A percentile compares a stretch with the other conserved stretches of the same genome.
phyloP scores from a whole-genome alignment of 345 rosid species.

The Bruguiera gymnorhiza region DNA sequence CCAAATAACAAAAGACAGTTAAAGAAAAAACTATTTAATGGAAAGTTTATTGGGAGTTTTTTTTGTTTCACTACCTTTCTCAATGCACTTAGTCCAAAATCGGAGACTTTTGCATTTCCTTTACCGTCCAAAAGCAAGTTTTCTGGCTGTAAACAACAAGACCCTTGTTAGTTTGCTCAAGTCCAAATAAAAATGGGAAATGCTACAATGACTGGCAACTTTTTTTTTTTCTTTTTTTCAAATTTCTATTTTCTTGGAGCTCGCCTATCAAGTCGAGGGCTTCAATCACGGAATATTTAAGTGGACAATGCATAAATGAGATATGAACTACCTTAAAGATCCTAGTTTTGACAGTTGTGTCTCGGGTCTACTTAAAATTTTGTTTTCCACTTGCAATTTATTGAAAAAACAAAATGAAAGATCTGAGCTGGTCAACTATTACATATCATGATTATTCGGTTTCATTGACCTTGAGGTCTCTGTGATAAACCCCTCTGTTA shows the following conservation, averaged over 20 bases:
- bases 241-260: too few species aligned
- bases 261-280: too few species aligned
- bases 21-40: neutral
- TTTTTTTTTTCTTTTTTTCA: too few species aligned
- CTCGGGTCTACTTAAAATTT: too few species aligned
- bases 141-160: constrained; percentile 57
- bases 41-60: neutral
- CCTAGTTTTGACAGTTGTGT: too few species aligned
- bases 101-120: constrained; percentile 84
- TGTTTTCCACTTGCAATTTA: too few species aligned
- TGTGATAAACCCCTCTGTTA: constrained; percentile 79
- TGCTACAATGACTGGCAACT: neutral
- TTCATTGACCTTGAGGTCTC: constrained; percentile 70
- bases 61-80: constrained; percentile 41
- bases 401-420: too few species aligned
- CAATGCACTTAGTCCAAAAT: constrained; percentile 77
- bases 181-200: neutral
- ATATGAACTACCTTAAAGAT: too few species aligned
- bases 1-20: constrained; percentile 5
- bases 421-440: too few species aligned
- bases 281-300: too few species aligned
- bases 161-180: constrained; percentile 5
- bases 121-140: constrained; percentile 67
- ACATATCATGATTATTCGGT: neutral
- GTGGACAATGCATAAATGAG: too few species aligned